These are phyloP conservation scores for Paramyrothecium sp. DNA, from an alignment of 2,329 filamentous ascomycete species.

Conservation along the genomic window DNA sequence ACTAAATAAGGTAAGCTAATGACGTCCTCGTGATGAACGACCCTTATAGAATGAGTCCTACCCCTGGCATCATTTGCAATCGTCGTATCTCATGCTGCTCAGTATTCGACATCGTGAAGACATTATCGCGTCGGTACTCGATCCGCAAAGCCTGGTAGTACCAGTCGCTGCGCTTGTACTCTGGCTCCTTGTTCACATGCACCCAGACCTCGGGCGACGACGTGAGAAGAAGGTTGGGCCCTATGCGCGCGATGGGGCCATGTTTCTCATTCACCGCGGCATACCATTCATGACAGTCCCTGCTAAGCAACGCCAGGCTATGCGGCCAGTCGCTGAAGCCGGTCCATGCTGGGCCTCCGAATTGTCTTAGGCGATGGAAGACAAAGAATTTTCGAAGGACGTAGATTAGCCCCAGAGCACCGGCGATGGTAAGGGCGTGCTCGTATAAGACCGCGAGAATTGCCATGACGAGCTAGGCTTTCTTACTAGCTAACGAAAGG, in stretches of 20 bases:
- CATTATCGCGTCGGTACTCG: constrained; percentile 48
- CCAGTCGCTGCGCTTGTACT: constrained; percentile 40
- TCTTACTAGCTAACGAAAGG: too few species aligned
- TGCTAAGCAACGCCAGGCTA: constrained; percentile 16
- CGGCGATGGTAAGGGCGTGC: background rate
- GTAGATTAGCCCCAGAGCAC: background rate
- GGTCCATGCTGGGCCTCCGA: constrained; percentile 18
- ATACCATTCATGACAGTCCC: constrained; percentile 22
- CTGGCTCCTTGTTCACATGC: constrained; percentile 38
- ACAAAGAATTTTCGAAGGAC: background rate
- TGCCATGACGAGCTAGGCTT: background rate
- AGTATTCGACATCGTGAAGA: constrained; percentile 51
- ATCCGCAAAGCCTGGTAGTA: constrained; percentile 44
- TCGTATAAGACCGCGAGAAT: background rate
- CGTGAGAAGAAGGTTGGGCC: constrained; percentile 47
- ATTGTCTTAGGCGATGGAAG: constrained; percentile 10
- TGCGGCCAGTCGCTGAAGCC: constrained; percentile 20
- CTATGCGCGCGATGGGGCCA: constrained; percentile 30
- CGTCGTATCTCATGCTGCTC: constrained; percentile 42
- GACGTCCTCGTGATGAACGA: background rate
- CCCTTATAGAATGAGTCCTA: constrained; percentile 20
- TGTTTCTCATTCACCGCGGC: constrained; percentile 21
- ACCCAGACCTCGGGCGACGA: constrained; percentile 45
- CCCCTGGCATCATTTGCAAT: constrained; percentile 51
- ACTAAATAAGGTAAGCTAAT: constrained; percentile 29